A percentile compares a stretch with the other conserved stretches of the same genome.
Conservation (phyloP, 345 rosid genomes). For the Sonneratia alba region DNA sequence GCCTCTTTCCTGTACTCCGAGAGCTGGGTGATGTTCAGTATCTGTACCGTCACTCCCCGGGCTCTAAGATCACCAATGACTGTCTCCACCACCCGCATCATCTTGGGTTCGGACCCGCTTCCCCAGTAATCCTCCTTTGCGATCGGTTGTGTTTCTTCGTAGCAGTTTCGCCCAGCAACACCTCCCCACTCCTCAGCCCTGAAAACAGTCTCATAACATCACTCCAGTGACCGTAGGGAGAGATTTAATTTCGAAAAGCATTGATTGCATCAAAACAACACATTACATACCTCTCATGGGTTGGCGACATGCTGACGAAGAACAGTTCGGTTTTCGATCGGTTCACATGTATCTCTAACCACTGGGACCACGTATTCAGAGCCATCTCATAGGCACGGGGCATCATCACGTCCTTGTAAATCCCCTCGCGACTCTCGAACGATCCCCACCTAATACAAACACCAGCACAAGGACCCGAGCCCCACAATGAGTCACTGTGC, state of each 20-base stretch:
- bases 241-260: neutral
- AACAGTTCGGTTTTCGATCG: constrained; percentile 56
- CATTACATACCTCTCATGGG: constrained; percentile 53
- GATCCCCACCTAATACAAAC: constrained; percentile 55
- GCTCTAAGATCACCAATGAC: constrained; percentile 27
- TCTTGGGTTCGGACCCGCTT: constrained; percentile 32
- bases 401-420: constrained; percentile 60
- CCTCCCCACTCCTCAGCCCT: constrained; percentile 87
- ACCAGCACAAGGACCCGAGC: neutral
- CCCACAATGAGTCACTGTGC: neutral
- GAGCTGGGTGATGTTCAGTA: constrained; percentile 71
- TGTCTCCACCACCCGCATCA: constrained; percentile 44
- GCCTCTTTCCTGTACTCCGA: constrained; percentile 79
- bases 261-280: neutral
- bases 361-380: constrained; percentile 63
- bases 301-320: constrained; percentile 83
- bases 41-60: constrained; percentile 40
- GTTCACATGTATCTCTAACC: constrained; percentile 69
- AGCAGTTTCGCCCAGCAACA: constrained; percentile 37
- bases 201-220: neutral
- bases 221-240: neutral
- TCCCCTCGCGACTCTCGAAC: constrained; percentile 46
- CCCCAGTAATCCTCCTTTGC: constrained; percentile 45
- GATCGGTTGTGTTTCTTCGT: constrained; percentile 43
- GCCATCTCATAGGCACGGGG: constrained; percentile 78